phyloP scores from a whole-genome alignment of 495 filamentous ascomycete genomes.

The Chaetomium cochliodes region DNA sequence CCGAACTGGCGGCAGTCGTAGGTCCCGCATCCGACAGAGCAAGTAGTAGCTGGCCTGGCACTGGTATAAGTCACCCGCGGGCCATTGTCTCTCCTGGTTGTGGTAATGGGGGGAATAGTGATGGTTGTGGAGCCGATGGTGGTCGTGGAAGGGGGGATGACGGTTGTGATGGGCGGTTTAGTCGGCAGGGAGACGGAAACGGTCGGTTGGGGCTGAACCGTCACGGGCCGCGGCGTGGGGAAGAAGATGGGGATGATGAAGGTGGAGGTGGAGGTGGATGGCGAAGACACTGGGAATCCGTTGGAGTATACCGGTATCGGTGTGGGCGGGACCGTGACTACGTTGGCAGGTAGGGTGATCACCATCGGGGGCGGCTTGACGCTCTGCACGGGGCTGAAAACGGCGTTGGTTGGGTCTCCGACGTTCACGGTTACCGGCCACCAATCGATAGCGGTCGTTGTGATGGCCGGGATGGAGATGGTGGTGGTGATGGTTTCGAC shows the following conservation, averaged over 20 bases:
- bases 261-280: not conserved
- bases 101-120: no score
- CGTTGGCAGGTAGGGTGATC: not conserved
- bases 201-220: not conserved
- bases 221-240: not conserved
- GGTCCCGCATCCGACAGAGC: not conserved
- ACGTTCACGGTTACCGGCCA: not conserved
- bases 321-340: not conserved
- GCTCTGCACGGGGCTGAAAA: not conserved
- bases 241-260: not conserved
- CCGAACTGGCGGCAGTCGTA: not conserved
- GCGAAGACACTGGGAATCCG: not conserved
- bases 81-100: no score
- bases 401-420: not conserved
- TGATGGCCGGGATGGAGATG: conserved; percentile 5
- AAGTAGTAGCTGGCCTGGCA: not conserved
- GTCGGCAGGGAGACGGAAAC: not conserved
- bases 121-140: no score
- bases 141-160: no score
- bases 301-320: not conserved
- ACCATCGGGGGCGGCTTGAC: not conserved
- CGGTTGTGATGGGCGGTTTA: no score
- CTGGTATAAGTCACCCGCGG: not conserved
- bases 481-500: not conserved
- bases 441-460: not conserved